Conservation (phyloP, 1,139 yeast species). For the Tardiomyces depauwii region DNA sequence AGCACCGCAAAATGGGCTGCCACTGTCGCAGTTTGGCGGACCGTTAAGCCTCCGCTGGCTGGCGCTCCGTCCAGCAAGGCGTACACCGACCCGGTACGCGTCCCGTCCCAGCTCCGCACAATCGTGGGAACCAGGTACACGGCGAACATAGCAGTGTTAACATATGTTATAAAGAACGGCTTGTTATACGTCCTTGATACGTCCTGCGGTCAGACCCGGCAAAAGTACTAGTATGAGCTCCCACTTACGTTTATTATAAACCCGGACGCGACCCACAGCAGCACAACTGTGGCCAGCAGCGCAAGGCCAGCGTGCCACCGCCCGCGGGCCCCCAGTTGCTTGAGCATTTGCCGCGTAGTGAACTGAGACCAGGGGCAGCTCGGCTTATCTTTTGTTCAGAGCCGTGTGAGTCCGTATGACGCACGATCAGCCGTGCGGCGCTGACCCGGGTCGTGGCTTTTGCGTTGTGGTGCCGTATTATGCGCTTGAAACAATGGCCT, state of each 20-base stretch:
- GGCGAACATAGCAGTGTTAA: conserved; percentile 77
- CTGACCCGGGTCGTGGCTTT: no score
- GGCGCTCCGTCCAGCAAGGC: conserved; percentile 2
- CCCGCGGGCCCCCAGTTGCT: conserved; percentile 1
- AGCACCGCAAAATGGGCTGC: conserved; percentile 74
- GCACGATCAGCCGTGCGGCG: no score
- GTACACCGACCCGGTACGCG: conserved; percentile 2
- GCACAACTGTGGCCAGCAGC: conserved; percentile 60
- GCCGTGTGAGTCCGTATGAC: no score
- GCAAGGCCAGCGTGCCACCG: conserved; percentile 68
- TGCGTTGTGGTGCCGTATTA: no score
- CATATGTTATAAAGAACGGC: conserved; percentile 88
- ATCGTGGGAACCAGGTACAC: conserved; percentile 45
- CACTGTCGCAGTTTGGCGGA: conserved; percentile 32
- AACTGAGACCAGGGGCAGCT: no score
- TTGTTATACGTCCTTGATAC: conserved; percentile 44
- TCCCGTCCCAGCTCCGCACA: conserved; percentile 2
- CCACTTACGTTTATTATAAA: conserved; percentile 53
- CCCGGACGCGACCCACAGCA: conserved; percentile 83
- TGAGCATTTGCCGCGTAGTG: neutral
- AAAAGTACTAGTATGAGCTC: neutral
- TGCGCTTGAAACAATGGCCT: no score
- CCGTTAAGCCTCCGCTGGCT: conserved; percentile 9
- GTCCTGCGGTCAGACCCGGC: no score
- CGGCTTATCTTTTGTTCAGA: no score